Evolutionary conservation across 148 eudicot species (phyloP), one percentile per base, ranked within the genome.

Genomic region (Cornus controversa): DNA sequence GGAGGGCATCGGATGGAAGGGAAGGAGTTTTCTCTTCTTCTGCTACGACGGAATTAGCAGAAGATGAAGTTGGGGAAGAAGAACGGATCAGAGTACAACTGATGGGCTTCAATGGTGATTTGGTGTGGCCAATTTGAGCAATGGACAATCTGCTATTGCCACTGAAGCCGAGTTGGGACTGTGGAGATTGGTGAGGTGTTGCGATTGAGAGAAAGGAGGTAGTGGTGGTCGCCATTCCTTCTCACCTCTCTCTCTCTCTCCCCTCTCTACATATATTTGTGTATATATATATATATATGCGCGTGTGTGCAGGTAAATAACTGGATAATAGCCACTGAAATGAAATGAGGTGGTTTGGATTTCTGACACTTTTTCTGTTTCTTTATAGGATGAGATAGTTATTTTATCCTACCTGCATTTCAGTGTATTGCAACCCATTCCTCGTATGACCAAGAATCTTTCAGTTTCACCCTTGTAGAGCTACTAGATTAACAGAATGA

Each of bases 11-110:
- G 36, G 86, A 50, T 9, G 83, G 34, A 53, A 62, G 34, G 20
- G 78, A 16, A 64, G 78, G 37, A 40, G 71, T 50, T 3, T 53
- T 7, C 27, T 80, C 78, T 72, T 83, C 82, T 47, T 82, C 78
- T 76, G 73, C 81, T 57, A 83, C 77, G 57, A 72, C 84, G 16
- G 83, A 67, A 40, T 40, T 40, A 36, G 83, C 75, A 62, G 85
- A 80, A 25, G 80, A 23, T 2, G 84, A 31, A 31, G 34, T 2
- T 31, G 34, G 34, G 34, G 34, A 72, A 26, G 80, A 77, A 37
- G 89, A 71, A 34, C 36, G 75, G 23, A 54, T 28, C 29, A 66
- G 47, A 31, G 34, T 31, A 31, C 4, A 2, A n/a, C 72, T 29
- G 36, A 34, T 10, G 64, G 65, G 76, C 16, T 54, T 72, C 54